Evolutionary conservation across 179 eudicot species (phyloP).

Genomic region (Silene vulgaris): DNA sequence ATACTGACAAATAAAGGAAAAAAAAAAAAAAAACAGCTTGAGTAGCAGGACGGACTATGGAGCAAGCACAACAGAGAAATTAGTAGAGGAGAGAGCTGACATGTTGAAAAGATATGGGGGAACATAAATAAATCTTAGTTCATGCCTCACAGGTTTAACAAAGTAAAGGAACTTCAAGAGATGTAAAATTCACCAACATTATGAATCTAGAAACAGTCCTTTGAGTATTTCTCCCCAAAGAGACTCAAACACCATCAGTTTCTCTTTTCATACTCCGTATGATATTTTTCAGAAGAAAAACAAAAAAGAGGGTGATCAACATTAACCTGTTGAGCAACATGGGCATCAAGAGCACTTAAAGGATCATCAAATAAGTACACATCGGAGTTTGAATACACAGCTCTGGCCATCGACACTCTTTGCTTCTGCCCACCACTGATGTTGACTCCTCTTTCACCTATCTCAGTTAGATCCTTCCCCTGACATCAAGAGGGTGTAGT

Average conservation of each 20-base stretch:
- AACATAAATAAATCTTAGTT: background rate
- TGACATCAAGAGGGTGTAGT: background rate
- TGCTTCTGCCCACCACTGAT: conserved; percentile 98
- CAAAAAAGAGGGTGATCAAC: background rate
- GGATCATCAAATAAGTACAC: conserved; percentile 92
- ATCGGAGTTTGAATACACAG: conserved; percentile 88
- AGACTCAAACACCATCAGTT: background rate
- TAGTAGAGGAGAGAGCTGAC: background rate
- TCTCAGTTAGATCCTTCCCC: conserved; percentile 66
- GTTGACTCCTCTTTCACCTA: conserved; percentile 97
- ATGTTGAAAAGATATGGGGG: background rate
- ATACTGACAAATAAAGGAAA: too few species aligned
- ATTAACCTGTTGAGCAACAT: conserved; percentile 79
- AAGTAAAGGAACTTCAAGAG: background rate
- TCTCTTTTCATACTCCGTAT: background rate
- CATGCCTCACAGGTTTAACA: background rate
- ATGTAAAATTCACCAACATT: background rate
- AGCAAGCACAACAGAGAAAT: background rate
- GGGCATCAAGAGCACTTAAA: conserved; percentile 91
- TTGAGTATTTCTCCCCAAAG: background rate
- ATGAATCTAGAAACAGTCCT: background rate
- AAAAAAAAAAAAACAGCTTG: too few species aligned
- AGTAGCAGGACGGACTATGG: too few species aligned
- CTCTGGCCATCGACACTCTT: conserved; percentile 95
- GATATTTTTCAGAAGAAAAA: background rate